Percentiles rank a stretch among this genome's conserved stretches.
phyloP scores from a whole-genome alignment of 2,329 filamentous ascomycete species.

The Atkinsonella texensis region DNA sequence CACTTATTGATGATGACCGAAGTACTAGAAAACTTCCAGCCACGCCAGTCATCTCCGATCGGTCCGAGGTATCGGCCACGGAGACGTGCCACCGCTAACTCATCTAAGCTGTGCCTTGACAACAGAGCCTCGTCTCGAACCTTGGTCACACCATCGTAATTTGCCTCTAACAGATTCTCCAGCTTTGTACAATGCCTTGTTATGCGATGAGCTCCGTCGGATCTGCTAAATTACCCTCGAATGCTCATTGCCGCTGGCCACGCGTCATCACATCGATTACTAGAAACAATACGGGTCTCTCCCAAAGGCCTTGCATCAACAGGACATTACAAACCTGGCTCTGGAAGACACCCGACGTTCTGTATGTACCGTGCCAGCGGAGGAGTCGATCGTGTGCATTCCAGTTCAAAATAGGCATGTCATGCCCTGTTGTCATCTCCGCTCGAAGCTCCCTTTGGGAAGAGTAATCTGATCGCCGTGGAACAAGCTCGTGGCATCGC shows the following conservation, averaged over 20 bases:
- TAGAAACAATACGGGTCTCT: slow-evolving; percentile 57
- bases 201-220: slow-evolving; percentile 32
- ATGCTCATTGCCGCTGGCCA: slow-evolving; percentile 53
- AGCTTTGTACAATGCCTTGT: slow-evolving; percentile 53
- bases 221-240: slow-evolving; percentile 48
- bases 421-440: slow-evolving; percentile 45
- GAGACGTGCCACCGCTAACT: too few species aligned
- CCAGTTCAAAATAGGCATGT: slow-evolving; percentile 46
- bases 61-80: too few species aligned
- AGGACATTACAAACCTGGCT: slow-evolving; percentile 47
- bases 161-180: slow-evolving; percentile 44
- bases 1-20: too few species aligned
- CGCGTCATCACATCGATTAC: slow-evolving; percentile 58
- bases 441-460: slow-evolving; percentile 35
- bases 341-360: slow-evolving; percentile 45
- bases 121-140: neutral
- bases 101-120: neutral
- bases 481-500: slow-evolving; percentile 31
- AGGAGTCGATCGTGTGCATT: slow-evolving; percentile 58
- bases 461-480: slow-evolving; percentile 18
- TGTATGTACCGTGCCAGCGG: slow-evolving; percentile 45
- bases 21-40: too few species aligned
- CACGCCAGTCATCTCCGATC: too few species aligned
- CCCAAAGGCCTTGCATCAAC: slow-evolving; percentile 54
- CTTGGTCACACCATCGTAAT: too few species aligned